Percentiles rank a stretch among this genome's conserved stretches.
Evolutionary conservation across 2,329 filamentous ascomycete species (phyloP).

Genomic region (Aspergillus alliaceus): DNA sequence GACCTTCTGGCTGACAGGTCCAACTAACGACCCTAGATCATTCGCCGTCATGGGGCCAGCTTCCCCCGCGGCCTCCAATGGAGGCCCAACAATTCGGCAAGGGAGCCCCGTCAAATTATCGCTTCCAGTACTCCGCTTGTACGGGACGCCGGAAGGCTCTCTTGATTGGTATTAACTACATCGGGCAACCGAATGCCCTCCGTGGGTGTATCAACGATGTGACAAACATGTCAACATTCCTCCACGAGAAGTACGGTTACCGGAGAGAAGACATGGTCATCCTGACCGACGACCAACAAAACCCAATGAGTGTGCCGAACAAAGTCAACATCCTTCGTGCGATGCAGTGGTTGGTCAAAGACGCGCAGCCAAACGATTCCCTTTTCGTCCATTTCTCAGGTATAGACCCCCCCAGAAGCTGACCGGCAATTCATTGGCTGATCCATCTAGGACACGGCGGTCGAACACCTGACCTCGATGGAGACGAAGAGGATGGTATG

Average conservation of each 20-base stretch:
- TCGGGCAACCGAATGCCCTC: conserved; percentile 83
- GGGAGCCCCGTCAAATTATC: conserved; percentile 77
- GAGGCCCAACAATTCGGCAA: conserved; percentile 71
- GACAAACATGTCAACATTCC: conserved; percentile 89
- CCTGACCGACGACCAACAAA: conserved; percentile 92
- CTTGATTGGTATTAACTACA: conserved; percentile 95
- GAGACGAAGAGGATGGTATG: conserved; percentile 69
- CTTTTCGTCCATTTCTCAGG: conserved; percentile 96
- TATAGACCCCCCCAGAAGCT: conserved; percentile 37
- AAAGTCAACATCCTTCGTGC: conserved; percentile 92
- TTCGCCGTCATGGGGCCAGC: conserved; percentile 53
- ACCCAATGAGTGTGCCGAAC: conserved; percentile 94
- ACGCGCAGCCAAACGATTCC: conserved; percentile 87
- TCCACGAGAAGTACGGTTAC: conserved; percentile 83
- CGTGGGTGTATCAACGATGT: conserved; percentile 96
- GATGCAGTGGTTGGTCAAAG: conserved; percentile 99
- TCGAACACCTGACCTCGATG: conserved; percentile 70
- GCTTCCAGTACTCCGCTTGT: conserved; percentile 90
- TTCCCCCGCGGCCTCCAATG: conserved; percentile 66
- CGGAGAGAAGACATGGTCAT: conserved; percentile 96
- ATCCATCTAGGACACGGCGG: conserved; percentile 65
- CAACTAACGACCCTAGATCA: conserved; percentile 37
- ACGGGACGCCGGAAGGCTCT: conserved; percentile 85
- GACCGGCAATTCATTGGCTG: not conserved
- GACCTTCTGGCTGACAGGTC: not conserved